phyloP scores from a whole-genome alignment of 2,329 filamentous ascomycete genomes.

The Aureobasidium sp. region DNA sequence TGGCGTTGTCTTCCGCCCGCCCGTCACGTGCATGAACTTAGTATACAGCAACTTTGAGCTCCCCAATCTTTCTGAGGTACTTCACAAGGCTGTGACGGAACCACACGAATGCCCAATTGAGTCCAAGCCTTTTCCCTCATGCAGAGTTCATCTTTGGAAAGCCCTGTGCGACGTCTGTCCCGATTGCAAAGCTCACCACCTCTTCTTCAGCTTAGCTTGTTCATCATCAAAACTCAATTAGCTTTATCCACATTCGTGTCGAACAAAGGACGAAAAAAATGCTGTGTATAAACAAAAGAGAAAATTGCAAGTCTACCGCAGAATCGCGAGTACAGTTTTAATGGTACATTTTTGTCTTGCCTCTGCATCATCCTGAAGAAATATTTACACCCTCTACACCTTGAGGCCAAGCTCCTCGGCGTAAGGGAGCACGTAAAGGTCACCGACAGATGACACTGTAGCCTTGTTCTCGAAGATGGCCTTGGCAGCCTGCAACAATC shows the following conservation, averaged over 20 bases:
- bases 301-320: slow-evolving; percentile 12
- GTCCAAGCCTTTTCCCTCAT: background rate
- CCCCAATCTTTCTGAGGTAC: background rate
- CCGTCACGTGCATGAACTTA: slow-evolving; percentile 10
- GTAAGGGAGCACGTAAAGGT: slow-evolving; percentile 83
- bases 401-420: slow-evolving; percentile 90
- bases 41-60: background rate
- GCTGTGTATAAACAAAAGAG: slow-evolving; percentile 12
- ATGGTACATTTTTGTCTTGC: slow-evolving; percentile 26
- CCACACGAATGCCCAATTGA: background rate
- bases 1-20: slow-evolving; percentile 2
- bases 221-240: background rate
- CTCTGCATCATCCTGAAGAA: slow-evolving; percentile 9
- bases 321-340: slow-evolving; percentile 16
- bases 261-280: slow-evolving; percentile 3
- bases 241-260: background rate
- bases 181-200: no score
- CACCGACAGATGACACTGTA: slow-evolving; percentile 80
- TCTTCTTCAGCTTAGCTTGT: background rate
- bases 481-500: slow-evolving; percentile 63
- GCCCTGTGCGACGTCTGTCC: no score
- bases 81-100: no score
- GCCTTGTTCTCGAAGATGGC: slow-evolving; percentile 80
- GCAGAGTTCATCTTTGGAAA: background rate
- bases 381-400: slow-evolving; percentile 86